A percentile compares a stretch with the other conserved stretches of the same genome.
Evolutionary conservation across 2,329 filamentous ascomycete species (phyloP).

Genomic region (Teratosphaeria pseudoeucalypti): DNA sequence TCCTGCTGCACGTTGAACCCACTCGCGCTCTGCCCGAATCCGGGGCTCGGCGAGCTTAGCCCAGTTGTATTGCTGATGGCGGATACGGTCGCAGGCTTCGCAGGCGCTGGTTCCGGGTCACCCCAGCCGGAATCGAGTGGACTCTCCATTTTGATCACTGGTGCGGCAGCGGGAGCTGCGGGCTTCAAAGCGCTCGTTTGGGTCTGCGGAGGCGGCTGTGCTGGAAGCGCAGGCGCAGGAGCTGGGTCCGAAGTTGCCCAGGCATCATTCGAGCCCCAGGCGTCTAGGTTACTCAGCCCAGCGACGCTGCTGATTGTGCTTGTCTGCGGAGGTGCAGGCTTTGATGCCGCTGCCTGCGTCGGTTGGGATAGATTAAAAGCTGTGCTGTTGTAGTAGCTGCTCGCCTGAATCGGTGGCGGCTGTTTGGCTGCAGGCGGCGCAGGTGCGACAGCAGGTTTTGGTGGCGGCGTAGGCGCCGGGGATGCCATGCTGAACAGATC

Average conservation of each 20-base stretch:
- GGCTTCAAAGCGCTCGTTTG: conserved; percentile 33
- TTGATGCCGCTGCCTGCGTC: conserved; percentile 26
- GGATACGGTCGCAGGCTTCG: conserved; percentile 7
- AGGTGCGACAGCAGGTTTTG: conserved; percentile 8
- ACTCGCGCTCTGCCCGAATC: conserved; percentile 7
- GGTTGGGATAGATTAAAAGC: conserved; percentile 68
- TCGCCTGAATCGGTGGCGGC: conserved; percentile 25
- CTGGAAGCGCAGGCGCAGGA: conserved; percentile 25
- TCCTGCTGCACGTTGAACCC: conserved; percentile 60
- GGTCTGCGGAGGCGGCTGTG: conserved; percentile 25
- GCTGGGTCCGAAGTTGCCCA: conserved; percentile 60
- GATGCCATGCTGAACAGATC: conserved; percentile 71
- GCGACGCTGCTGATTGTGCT: conserved; percentile 27
- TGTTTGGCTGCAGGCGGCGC: conserved; percentile 23
- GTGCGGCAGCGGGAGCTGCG: conserved; percentile 22
- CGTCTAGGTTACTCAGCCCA: conserved; percentile 51
- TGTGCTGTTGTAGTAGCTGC: conserved; percentile 43
- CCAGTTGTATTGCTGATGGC: neutral
- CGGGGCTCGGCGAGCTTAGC: neutral
- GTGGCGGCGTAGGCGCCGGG: conserved; percentile 20
- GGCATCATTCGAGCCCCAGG: conserved; percentile 74
- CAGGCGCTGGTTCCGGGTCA: conserved; percentile 51
- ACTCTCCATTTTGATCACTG: conserved; percentile 12
- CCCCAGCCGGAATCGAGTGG: conserved; percentile 45
- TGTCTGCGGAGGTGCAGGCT: conserved; percentile 20